Evolutionary conservation across 139 green algal species (phyloP).

Genomic region (Micractinium sp.): DNA sequence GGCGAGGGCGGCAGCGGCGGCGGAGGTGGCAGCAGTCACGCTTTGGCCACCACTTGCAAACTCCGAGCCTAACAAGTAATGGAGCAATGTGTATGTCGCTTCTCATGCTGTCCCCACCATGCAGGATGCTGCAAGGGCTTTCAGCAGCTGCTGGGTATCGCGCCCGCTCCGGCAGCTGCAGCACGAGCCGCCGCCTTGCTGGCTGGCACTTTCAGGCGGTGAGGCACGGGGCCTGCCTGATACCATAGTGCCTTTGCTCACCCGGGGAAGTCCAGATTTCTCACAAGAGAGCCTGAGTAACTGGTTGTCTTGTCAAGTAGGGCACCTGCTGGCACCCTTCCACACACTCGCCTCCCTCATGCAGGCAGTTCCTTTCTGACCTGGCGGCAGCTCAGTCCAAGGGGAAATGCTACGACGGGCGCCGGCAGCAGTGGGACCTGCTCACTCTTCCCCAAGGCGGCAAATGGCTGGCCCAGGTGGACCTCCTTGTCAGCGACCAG

Average conservation of each 20-base stretch:
- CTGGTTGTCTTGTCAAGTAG: neutral
- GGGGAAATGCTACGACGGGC: neutral
- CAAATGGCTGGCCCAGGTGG: neutral
- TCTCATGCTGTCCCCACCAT: neutral
- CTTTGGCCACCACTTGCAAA: too few relatives aligned
- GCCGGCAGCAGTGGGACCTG: neutral
- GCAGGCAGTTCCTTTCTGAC: neutral
- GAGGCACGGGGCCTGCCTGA: neutral
- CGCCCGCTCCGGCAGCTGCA: neutral
- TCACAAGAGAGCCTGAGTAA: neutral
- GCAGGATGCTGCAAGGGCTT: neutral
- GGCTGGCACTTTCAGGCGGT: neutral
- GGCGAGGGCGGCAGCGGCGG: too few relatives aligned
- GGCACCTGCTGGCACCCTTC: neutral
- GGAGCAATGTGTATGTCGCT: too few relatives aligned
- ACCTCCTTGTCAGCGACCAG: neutral
- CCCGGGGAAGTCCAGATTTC: neutral
- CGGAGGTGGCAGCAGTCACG: too few relatives aligned
- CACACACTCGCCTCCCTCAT: neutral
- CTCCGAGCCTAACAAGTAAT: too few relatives aligned
- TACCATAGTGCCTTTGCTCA: neutral
- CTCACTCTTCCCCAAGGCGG: neutral
- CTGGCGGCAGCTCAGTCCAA: neutral
- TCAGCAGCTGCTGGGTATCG: neutral
- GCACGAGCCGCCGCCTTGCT: neutral